Conservation (phyloP, 495 filamentous ascomycete genomes). For the Penicillium silybi region DNA sequence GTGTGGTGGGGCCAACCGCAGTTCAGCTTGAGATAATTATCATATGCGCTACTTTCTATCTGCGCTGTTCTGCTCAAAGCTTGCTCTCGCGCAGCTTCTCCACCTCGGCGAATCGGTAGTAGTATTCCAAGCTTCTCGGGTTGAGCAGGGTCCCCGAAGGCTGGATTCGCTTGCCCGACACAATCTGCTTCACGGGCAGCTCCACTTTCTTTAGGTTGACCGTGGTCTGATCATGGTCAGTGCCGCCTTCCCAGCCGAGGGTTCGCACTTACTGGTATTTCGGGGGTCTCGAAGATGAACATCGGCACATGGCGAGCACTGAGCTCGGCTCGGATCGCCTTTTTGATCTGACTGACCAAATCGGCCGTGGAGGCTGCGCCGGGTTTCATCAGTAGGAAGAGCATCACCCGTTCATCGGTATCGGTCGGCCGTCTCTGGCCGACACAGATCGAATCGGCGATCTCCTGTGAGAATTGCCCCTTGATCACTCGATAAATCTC, state of each 20-base stretch:
- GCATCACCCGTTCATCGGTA: slow-evolving; percentile 66
- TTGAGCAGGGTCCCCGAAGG: slow-evolving; percentile 75
- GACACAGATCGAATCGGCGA: slow-evolving; percentile 69
- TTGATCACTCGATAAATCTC: slow-evolving; percentile 78
- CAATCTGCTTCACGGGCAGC: slow-evolving; percentile 79
- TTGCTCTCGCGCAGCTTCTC: slow-evolving; percentile 52
- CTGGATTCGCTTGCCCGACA: slow-evolving; percentile 69
- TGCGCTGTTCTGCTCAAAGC: slow-evolving; percentile 8
- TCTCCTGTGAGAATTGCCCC: slow-evolving; percentile 53
- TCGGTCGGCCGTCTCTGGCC: slow-evolving; percentile 68
- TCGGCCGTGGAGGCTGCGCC: slow-evolving; percentile 49
- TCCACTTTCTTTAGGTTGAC: slow-evolving; percentile 87
- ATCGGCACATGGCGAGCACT: slow-evolving; percentile 73
- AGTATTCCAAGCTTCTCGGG: slow-evolving; percentile 67
- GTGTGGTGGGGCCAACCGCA: neutral
- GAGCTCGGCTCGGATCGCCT: slow-evolving; percentile 56
- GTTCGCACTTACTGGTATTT: slow-evolving; percentile 64
- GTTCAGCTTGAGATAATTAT: neutral
- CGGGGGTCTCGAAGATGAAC: slow-evolving; percentile 73
- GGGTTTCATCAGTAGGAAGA: slow-evolving; percentile 41
- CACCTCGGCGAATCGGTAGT: slow-evolving; percentile 76
- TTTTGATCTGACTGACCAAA: slow-evolving; percentile 60
- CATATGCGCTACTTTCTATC: neutral
- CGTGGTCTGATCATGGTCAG: slow-evolving; percentile 52
- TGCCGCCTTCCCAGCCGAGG: neutral